These are phyloP conservation scores for Pholiota adiposa DNA, from an alignment of 1,284 basidiomycete genomes.

Conservation along the genomic window DNA sequence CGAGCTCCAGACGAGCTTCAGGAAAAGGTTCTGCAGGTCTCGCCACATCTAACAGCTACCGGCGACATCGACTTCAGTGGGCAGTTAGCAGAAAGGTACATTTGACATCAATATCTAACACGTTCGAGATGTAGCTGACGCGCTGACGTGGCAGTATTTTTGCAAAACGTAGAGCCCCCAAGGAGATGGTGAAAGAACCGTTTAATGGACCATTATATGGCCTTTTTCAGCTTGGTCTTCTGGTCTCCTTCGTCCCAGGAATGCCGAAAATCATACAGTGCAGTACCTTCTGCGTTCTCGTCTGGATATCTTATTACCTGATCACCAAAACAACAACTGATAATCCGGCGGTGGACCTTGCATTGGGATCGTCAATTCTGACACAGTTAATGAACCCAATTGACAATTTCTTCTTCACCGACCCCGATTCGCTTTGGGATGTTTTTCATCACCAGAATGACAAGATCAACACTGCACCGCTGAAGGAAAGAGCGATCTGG, in stretches of 20 bases:
- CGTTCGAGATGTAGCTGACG: not conserved
- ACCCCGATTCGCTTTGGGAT: constrained; percentile 11
- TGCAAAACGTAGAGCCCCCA: not conserved
- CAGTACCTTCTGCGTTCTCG: constrained; percentile 1
- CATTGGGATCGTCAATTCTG: constrained; percentile 20
- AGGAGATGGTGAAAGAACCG: not conserved
- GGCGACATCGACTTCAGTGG: too few species aligned
- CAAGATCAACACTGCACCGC: constrained; percentile 9
- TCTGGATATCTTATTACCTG: constrained; percentile 17
- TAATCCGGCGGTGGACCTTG: constrained; percentile 17
- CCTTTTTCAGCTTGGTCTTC: constrained; percentile 2
- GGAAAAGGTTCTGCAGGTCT: too few species aligned
- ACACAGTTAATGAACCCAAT: constrained; percentile 21
- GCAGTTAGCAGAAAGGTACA: not conserved
- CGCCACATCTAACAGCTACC: too few species aligned
- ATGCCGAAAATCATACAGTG: constrained; percentile 7
- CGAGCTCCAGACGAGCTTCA: too few species aligned
- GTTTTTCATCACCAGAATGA: constrained; percentile 4
- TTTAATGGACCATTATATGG: constrained; percentile 15
- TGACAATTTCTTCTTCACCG: constrained; percentile 21
- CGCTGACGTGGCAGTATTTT: not conserved
- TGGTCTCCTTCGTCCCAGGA: constrained; percentile 13
- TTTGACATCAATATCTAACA: not conserved
- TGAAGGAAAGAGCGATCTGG: constrained; percentile 20
- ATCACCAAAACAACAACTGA: constrained; percentile 22